Conservation (phyloP, 495 filamentous ascomycete species). For the Podospora conica region DNA sequence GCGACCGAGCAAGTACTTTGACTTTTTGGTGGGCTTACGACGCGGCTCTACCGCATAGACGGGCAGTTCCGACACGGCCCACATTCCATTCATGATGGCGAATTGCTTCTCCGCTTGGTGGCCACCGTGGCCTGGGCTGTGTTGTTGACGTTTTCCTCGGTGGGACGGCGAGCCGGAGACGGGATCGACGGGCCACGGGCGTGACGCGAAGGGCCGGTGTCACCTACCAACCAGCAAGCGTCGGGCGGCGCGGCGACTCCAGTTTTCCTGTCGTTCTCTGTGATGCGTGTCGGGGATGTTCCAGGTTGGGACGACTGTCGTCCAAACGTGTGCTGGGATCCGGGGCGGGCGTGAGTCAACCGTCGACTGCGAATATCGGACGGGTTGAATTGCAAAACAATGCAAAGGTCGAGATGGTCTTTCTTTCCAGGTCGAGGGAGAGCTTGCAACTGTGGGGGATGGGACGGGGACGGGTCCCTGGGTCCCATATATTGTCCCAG, state of each 20-base stretch:
- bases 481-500: slow-evolving; percentile 20
- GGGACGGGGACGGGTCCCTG: slow-evolving; percentile 12
- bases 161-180: not conserved
- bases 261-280: not conserved
- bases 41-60: slow-evolving; percentile 25
- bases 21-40: slow-evolving; percentile 21
- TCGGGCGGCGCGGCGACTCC: not conserved
- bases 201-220: not conserved
- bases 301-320: not conserved
- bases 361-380: slow-evolving; percentile 1
- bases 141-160: not conserved
- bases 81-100: slow-evolving; percentile 27
- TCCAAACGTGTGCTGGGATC: not conserved
- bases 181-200: slow-evolving; percentile 1
- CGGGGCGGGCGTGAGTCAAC: not conserved
- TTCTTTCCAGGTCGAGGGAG: slow-evolving; percentile 9
- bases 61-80: slow-evolving; percentile 29
- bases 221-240: not conserved
- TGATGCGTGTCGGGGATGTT: slow-evolving; percentile 5
- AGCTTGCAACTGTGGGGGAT: slow-evolving; percentile 19
- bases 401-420: slow-evolving; percentile 13
- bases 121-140: not conserved
- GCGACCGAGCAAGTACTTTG: slow-evolving; percentile 10
- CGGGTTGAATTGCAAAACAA: slow-evolving; percentile 21
- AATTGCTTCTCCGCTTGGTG: slow-evolving; percentile 2